These are phyloP conservation scores for Suillus spraguei DNA, from an alignment of 768 basidiomycete species.

Conservation along the genomic window DNA sequence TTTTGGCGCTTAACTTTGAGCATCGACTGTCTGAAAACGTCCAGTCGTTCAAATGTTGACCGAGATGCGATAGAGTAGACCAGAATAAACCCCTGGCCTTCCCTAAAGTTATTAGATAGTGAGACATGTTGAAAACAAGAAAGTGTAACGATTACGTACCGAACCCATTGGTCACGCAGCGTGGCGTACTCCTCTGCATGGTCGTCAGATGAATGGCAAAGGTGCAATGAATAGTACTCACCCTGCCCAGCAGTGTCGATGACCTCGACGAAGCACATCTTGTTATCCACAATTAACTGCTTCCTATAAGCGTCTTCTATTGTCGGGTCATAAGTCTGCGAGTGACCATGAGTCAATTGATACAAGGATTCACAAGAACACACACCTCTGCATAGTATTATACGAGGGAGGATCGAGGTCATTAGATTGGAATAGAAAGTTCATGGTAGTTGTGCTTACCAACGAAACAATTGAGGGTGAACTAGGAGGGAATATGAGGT, in stretches of 20 bases:
- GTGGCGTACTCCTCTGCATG: constrained; percentile 92
- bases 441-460: constrained; percentile 52
- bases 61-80: constrained; percentile 97
- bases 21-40: constrained; percentile 90
- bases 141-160: constrained; percentile 53
- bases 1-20: constrained; percentile 83
- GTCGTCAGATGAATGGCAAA: constrained; percentile 23
- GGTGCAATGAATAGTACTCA: constrained; percentile 38
- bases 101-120: constrained; percentile 48
- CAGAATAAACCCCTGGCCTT: constrained; percentile 97
- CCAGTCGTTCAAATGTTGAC: constrained; percentile 86
- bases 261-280: constrained; percentile 95
- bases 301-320: constrained; percentile 99
- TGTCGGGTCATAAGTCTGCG: constrained; percentile 94
- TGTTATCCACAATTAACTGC: constrained; percentile 91
- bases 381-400: constrained; percentile 52
- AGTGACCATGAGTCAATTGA: constrained; percentile 14
- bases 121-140: constrained; percentile 13
- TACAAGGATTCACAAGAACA: constrained; percentile 16
- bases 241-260: constrained; percentile 98
- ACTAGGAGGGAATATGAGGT: constrained; percentile 49
- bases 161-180: constrained; percentile 96
- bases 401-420: constrained; percentile 18
- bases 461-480: constrained; percentile 95
- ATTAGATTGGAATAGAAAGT: constrained; percentile 17